Evolutionary conservation across 2,329 filamentous ascomycete genomes (phyloP).

Genomic region (Dichotomopilus funicola): DNA sequence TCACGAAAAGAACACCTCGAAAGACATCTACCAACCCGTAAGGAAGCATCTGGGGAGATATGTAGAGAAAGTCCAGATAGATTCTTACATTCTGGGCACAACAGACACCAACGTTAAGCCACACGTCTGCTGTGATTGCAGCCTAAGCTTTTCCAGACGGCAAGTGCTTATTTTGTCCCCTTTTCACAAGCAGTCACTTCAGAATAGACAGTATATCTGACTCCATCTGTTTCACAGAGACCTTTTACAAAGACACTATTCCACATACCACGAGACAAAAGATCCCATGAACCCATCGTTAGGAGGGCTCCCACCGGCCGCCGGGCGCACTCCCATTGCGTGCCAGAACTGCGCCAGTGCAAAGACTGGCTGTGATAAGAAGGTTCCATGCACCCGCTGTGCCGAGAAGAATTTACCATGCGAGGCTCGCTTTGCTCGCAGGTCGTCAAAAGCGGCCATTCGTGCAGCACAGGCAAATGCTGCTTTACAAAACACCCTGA

Average conservation of each 20-base stretch:
- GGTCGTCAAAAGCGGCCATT: conserved; percentile 43
- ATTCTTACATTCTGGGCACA: conserved; percentile 1
- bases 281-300: conserved; percentile 40
- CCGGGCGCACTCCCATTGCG: conserved; percentile 41
- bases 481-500: conserved; percentile 27
- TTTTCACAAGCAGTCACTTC: neutral
- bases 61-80: neutral
- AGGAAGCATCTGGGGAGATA: conserved; percentile 22
- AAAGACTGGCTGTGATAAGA: conserved; percentile 47
- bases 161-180: conserved; percentile 22
- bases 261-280: conserved; percentile 45
- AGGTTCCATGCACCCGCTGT: conserved; percentile 43
- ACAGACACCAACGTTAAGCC: conserved; percentile 51
- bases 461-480: conserved; percentile 37
- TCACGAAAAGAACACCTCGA: conserved; percentile 52
- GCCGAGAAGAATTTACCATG: conserved; percentile 43
- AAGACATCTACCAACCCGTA: conserved; percentile 47
- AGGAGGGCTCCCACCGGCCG: conserved; percentile 37
- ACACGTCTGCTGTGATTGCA: conserved; percentile 42
- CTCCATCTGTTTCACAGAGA: conserved; percentile 33
- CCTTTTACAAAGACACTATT: conserved; percentile 44
- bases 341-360: conserved; percentile 45
- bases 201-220: neutral
- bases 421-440: conserved; percentile 43
- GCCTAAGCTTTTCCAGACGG: conserved; percentile 45